phyloP scores from a whole-genome alignment of 2,329 filamentous ascomycete species.

The Microdochium paspali region DNA sequence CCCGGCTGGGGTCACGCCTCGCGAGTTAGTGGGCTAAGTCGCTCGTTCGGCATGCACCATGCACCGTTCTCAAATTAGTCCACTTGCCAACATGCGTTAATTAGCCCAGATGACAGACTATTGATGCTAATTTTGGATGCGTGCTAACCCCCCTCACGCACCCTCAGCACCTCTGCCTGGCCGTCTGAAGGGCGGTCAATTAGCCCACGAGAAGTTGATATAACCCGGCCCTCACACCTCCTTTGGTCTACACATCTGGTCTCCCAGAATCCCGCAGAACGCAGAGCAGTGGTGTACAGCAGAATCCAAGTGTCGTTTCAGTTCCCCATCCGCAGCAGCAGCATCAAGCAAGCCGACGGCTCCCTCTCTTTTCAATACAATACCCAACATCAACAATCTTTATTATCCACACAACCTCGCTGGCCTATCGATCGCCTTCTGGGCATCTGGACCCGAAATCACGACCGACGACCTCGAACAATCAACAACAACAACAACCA shows the following conservation, averaged over 20 bases:
- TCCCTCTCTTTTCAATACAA: conserved; percentile 20
- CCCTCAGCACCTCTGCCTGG: background rate
- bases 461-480: background rate
- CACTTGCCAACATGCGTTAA: conserved; percentile 4
- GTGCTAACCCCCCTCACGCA: background rate
- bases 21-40: background rate
- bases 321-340: conserved; percentile 17
- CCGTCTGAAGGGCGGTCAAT: background rate
- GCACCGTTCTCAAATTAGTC: conserved; percentile 11
- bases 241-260: background rate
- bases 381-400: background rate
- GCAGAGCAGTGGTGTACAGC: background rate
- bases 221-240: background rate
- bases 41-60: conserved; percentile 1
- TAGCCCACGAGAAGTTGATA: background rate
- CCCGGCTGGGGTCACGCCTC: background rate
- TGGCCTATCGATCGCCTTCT: background rate
- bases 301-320: conserved; percentile 40
- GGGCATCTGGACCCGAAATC: background rate
- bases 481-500: background rate
- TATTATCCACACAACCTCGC: background rate
- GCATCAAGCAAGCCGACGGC: conserved; percentile 16
- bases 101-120: conserved; percentile 10
- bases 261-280: background rate
- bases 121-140: conserved; percentile 9